Conservation (phyloP, 169 alveolate species). For the Cryptosporidium sp. region DNA sequence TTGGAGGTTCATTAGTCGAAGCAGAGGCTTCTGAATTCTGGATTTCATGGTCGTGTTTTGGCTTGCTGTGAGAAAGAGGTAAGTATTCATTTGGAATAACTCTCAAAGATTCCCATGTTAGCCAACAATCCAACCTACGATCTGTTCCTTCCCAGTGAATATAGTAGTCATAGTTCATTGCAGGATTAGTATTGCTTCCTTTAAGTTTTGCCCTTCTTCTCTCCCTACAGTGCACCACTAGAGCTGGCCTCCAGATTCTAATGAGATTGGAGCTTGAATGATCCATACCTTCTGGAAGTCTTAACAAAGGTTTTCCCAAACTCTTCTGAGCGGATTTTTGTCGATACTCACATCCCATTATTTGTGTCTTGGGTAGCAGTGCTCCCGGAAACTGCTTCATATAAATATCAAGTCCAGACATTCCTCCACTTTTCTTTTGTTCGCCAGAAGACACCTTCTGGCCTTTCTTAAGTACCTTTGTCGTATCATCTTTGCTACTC, state of each 20-base stretch:
- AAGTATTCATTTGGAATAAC: constrained; percentile 72
- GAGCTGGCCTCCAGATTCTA: constrained; percentile 68
- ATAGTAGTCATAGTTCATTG: constrained; percentile 87
- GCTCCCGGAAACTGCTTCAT: constrained; percentile 73
- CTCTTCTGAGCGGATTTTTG: constrained; percentile 24
- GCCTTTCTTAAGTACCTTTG: constrained; percentile 58
- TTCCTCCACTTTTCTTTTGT: constrained; percentile 19
- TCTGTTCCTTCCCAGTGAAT: constrained; percentile 90
- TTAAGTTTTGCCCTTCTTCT: constrained; percentile 32
- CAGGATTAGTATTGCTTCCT: constrained; percentile 30
- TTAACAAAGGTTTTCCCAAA: constrained; percentile 23
- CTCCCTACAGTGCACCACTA: constrained; percentile 62
- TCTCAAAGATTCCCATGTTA: constrained; percentile 85
- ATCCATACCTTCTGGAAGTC: constrained; percentile 56
- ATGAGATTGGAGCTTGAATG: constrained; percentile 23
- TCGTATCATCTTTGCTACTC: constrained; percentile 38
- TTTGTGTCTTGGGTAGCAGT: constrained; percentile 60
- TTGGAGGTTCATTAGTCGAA: not conserved
- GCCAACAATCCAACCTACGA: constrained; percentile 90
- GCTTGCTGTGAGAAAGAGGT: constrained; percentile 49
- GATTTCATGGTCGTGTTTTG: constrained; percentile 8
- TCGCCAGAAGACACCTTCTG: constrained; percentile 66
- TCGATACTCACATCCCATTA: constrained; percentile 71
- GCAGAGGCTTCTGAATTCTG: constrained; percentile 11
- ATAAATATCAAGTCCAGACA: constrained; percentile 50